These are phyloP conservation scores for Stephania yunnanensis DNA, from an alignment of 164 flowering plant species.

Conservation along the genomic window DNA sequence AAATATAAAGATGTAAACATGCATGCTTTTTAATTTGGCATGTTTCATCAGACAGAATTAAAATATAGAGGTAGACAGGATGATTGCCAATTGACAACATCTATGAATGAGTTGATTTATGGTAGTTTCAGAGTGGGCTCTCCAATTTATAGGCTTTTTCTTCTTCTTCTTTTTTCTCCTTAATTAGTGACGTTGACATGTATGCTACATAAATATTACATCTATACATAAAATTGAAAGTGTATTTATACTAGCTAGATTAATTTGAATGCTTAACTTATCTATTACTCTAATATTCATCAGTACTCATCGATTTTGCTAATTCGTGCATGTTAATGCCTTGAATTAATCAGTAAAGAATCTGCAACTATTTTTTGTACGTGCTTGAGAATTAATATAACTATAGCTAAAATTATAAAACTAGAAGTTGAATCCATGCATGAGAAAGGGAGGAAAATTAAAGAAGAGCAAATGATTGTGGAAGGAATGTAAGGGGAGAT, in stretches of 20 bases:
- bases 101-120: neutral
- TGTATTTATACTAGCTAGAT: neutral
- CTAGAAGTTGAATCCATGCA: neutral
- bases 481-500: neutral
- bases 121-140: neutral
- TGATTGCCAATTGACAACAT: neutral
- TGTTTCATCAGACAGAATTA: neutral
- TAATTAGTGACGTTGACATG: neutral
- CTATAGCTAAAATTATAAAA: neutral
- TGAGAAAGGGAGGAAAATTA: neutral
- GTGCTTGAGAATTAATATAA: too few relatives aligned
- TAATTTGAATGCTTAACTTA: neutral
- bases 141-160: neutral
- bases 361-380: neutral
- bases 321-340: neutral
- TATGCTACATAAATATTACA: too few relatives aligned
- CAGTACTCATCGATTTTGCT: neutral
- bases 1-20: too few relatives aligned
- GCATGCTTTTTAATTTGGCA: neutral
- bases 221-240: too few relatives aligned
- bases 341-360: neutral
- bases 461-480: conserved; percentile 5
- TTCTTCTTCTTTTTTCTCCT: neutral
- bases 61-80: neutral
- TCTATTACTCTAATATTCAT: neutral